phyloP scores from a whole-genome alignment of 345 rosid genomes.

The Citropsis articulata region DNA sequence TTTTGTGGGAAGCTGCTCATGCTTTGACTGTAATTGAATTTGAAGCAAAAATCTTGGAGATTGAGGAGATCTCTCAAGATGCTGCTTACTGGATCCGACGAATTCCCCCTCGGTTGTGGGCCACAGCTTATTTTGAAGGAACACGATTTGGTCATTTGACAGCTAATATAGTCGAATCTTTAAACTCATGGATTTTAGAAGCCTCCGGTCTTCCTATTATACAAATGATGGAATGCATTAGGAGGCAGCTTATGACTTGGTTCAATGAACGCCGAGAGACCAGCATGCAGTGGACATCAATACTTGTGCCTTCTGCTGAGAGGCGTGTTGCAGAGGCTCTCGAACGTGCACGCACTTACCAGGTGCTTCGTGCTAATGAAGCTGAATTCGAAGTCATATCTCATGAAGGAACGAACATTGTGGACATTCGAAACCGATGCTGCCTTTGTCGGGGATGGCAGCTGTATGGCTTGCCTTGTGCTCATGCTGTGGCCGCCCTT shows the following conservation, averaged over 20 bases:
- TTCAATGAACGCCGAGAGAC: conserved; percentile 91
- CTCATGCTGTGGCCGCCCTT: conserved; percentile 96
- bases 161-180: conserved; percentile 77
- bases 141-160: conserved; percentile 88
- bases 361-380: conserved; percentile 92
- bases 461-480: conserved; percentile 89
- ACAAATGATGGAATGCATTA: conserved; percentile 98
- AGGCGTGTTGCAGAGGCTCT: conserved; percentile 84
- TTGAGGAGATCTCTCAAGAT: conserved; percentile 89
- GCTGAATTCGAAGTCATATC: conserved; percentile 95
- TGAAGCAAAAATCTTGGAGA: conserved; percentile 83
- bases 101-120: conserved; percentile 95
- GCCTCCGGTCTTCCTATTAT: conserved; percentile 97
- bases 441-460: conserved; percentile 99
- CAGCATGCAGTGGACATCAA: conserved; percentile 94
- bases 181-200: conserved; percentile 86
- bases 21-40: conserved; percentile 86
- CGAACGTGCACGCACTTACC: conserved; percentile 77
- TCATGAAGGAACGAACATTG: conserved; percentile 84
- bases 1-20: conserved; percentile 95
- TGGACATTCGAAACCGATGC: conserved; percentile 86
- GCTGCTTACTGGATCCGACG: conserved; percentile 93
- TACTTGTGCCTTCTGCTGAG: conserved; percentile 93
- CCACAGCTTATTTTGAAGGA: conserved; percentile 94
- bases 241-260: conserved; percentile 99